Evolutionary conservation across 2,329 filamentous ascomycete species (phyloP).

Genomic region (Piedraia hortae): DNA sequence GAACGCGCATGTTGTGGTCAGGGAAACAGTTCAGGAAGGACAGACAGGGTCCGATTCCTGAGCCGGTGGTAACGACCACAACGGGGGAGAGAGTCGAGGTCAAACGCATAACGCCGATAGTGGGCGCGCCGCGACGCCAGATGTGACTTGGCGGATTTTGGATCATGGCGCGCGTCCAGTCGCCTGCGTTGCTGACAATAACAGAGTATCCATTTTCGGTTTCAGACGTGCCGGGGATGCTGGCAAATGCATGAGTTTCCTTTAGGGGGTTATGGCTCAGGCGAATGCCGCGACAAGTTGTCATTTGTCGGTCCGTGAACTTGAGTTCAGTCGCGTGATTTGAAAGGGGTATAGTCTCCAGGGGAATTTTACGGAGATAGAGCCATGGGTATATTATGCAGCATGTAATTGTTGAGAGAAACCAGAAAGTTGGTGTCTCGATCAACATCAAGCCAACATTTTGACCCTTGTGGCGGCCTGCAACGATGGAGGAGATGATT

Average conservation of each 20-base stretch:
- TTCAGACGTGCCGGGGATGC: constrained; percentile 31
- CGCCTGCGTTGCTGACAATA: constrained; percentile 43
- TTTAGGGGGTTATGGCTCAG: constrained; percentile 11
- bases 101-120: constrained; percentile 38
- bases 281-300: constrained; percentile 13
- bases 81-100: constrained; percentile 36
- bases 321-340: constrained; percentile 43
- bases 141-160: constrained; percentile 30
- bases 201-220: constrained; percentile 29
- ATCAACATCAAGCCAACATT: constrained; percentile 16
- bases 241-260: constrained; percentile 55
- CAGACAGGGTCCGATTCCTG: constrained; percentile 44
- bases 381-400: constrained; percentile 48
- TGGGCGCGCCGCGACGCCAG: constrained; percentile 40
- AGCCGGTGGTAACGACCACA: constrained; percentile 42
- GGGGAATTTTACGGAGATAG: constrained; percentile 36
- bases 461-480: constrained; percentile 5
- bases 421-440: constrained; percentile 33
- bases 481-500: constrained; percentile 22
- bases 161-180: constrained; percentile 44
- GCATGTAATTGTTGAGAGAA: constrained; percentile 33
- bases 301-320: constrained; percentile 34
- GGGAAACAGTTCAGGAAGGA: constrained; percentile 28
- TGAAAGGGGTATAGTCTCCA: constrained; percentile 40
- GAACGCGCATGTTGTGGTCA: constrained; percentile 26